Evolutionary conservation across 2,329 filamentous ascomycete genomes (phyloP), one percentile per base, ranked within the genome.

Genomic region (Diaporthe helianthi): DNA sequence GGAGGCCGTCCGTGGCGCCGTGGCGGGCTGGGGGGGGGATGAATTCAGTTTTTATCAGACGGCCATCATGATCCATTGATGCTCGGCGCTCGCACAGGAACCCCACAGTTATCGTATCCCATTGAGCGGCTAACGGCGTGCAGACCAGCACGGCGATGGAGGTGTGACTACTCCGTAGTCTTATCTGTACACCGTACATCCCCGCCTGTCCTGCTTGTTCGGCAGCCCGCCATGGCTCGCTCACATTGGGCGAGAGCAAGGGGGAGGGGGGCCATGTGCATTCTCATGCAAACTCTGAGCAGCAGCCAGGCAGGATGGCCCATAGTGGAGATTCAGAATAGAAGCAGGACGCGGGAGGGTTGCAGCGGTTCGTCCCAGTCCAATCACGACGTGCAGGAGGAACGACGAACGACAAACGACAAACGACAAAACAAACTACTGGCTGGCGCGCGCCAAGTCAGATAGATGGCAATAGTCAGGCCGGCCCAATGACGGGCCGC

Each of bases 361-460:
- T 69, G 68, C 68, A 70, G 29, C 49, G 41, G 36, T 31, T 22
- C 24, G 33, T 7, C 19, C 22, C 19, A 46, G 49, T n/a, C 71
- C 71, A 72, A 72, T 71, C 58, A 71, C 47, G 26, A 33, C 22
- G 17, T 54, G 53, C 55, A 60, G 68, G 24, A 55, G 51, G 54
- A 66, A 44, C 33, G 46, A 64, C n/a, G 55, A 69, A 63, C 65
- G 26, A 71, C n/a, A n/a, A 66, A 44, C 33, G 46, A 64, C n/a
- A 51, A 69, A 63, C 65, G 26, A 71, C n/a, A n/a, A n/a, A n/a
- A n/a, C n/a, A n/a, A n/a, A n/a, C n/a, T n/a, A n/a, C 65, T 72
- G 71, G 71, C 66, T 72, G 60, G 71, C 71, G 71, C 71, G 69
- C 71, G 71, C 52, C 69, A 72, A 71, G 36, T 49, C 58, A 47